Conservation (phyloP, 2,329 filamentous ascomycete species). For the Metarhizium sp. region DNA sequence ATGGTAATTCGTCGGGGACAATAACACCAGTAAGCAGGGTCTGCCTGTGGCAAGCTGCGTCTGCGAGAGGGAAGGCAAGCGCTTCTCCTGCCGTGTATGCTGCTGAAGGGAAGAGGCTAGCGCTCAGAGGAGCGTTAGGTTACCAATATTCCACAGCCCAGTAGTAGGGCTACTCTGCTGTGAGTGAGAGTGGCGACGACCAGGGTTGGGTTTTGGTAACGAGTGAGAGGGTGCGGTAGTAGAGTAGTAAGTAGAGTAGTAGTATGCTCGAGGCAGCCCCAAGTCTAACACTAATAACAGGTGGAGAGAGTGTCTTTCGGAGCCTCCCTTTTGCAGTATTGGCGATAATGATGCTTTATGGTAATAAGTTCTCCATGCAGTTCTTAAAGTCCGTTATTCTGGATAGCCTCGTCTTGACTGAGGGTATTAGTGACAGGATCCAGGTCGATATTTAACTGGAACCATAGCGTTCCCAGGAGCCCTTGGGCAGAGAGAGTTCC, state of each 20-base stretch:
- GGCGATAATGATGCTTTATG: background rate
- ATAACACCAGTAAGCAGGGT: background rate
- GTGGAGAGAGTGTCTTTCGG: slow-evolving; percentile 1
- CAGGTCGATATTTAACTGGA: slow-evolving; percentile 10
- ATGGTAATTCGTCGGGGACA: background rate
- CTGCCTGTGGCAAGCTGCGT: background rate
- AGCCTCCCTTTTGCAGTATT: background rate
- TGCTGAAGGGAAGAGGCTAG: background rate
- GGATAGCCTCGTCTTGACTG: background rate
- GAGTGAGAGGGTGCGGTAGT: slow-evolving; percentile 1
- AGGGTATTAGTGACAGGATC: slow-evolving; percentile 6
- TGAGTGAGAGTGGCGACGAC: slow-evolving; percentile 8
- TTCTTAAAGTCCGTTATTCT: background rate
- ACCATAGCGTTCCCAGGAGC: background rate
- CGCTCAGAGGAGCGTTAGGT: slow-evolving; percentile 2
- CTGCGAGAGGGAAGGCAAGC: background rate
- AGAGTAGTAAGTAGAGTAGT: background rate
- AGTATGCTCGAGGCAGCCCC: background rate
- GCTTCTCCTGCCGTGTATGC: background rate
- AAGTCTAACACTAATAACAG: background rate
- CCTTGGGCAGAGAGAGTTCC: slow-evolving; percentile 6
- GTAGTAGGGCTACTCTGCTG: slow-evolving; percentile 1
- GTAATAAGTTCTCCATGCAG: background rate
- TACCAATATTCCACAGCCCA: background rate
- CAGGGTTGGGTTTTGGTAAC: slow-evolving; percentile 5